A percentile compares a stretch with the other conserved stretches of the same genome.
phyloP scores from a whole-genome alignment of 2,329 filamentous ascomycete genomes.

The Monosporascus sp. region DNA sequence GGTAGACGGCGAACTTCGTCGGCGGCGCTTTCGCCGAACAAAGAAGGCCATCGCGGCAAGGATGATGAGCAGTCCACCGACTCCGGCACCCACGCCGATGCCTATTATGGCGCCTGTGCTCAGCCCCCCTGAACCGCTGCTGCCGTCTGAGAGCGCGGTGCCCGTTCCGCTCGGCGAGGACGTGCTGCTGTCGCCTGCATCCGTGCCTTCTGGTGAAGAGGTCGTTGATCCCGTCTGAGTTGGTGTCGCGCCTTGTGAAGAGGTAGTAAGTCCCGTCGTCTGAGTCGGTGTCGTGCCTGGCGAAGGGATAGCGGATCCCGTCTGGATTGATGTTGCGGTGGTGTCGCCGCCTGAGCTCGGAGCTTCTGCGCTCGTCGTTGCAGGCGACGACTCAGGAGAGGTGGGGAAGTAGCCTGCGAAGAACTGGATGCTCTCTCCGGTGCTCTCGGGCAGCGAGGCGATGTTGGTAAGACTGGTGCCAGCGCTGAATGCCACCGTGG shows the following conservation, averaged over 20 bases:
- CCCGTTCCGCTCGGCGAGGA: no score
- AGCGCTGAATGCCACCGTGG: conserved; percentile 17
- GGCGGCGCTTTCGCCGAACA: background rate
- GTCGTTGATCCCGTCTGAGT: no score
- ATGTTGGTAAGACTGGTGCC: conserved; percentile 6
- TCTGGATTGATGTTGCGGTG: background rate
- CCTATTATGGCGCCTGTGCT: conserved; percentile 5
- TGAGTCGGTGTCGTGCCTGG: background rate
- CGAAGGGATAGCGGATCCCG: background rate
- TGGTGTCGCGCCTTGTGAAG: no score
- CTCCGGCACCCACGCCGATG: conserved; percentile 8
- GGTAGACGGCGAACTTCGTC: no score
- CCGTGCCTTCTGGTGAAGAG: no score
- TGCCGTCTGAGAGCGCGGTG: no score
- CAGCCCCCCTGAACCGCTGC: background rate
- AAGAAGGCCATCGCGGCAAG: background rate
- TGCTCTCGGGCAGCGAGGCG: conserved; percentile 11
- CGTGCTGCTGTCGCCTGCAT: no score
- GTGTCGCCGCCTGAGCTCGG: background rate
- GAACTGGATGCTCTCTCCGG: conserved; percentile 14
- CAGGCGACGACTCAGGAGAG: background rate
- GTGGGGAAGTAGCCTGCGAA: conserved; percentile 7
- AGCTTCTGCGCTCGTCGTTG: background rate
- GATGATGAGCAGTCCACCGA: conserved; percentile 5
- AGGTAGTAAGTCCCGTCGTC: no score